These are phyloP conservation scores for Neurospora sp. DNA, from an alignment of 495 filamentous ascomycete species.

Conservation along the genomic window DNA sequence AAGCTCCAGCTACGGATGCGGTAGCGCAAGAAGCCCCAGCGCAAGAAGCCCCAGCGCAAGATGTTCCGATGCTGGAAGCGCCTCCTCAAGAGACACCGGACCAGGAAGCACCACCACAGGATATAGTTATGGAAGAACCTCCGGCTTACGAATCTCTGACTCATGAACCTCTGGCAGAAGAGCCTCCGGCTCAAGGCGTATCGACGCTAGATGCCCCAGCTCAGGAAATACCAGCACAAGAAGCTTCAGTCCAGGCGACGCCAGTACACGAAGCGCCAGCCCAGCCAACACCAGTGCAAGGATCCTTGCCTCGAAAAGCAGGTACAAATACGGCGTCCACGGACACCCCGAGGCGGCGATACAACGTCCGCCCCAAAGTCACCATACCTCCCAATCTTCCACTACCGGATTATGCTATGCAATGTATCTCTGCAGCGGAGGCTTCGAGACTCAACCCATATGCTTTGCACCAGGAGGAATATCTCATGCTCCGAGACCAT, in stretches of 20 bases:
- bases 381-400: conserved; percentile 72
- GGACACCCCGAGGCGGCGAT: conserved; percentile 21
- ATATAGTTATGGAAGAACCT: background rate
- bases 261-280: background rate
- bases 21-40: background rate
- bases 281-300: background rate
- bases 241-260: background rate
- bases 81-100: background rate
- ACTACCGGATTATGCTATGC: conserved; percentile 67
- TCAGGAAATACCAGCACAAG: background rate
- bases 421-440: conserved; percentile 81
- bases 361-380: conserved; percentile 56
- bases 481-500: conserved; percentile 64
- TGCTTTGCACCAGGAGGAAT: conserved; percentile 77
- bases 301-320: background rate
- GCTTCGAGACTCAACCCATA: conserved; percentile 85
- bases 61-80: background rate
- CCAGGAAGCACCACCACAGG: background rate
- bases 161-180: background rate
- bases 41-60: background rate
- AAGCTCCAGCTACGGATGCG: background rate
- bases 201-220: background rate
- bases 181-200: background rate
- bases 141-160: background rate
- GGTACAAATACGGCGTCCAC: background rate